Evolutionary conservation across 208 protist species (phyloP), one percentile per base, ranked within the genome.

Genomic region (Wallacemonas sp.): DNA sequence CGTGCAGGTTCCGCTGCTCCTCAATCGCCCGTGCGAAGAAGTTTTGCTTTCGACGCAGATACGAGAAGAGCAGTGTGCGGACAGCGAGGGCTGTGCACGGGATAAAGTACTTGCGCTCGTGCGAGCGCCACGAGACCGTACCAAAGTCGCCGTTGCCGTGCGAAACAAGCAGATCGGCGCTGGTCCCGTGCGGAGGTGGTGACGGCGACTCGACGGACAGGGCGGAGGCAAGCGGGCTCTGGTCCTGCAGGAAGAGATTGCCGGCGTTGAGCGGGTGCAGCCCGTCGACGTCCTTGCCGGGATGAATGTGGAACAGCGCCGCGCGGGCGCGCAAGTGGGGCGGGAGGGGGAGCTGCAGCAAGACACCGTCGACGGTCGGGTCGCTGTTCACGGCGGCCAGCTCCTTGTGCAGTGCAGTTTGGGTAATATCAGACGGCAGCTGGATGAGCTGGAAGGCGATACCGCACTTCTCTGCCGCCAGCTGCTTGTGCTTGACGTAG

Each of bases 261-360:
- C 96, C 96, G 16, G 96, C 84, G 71, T 98, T 98, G 2, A 90
- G 56, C 19, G 94, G 87, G 60, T 95, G 83, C 36, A 98, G 96
- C 4, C 94, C 96, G 68, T 98, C 96, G 38, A 98, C 93, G 61
- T 97, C 95, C 67, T 96, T 97, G 29, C 65, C 54, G 5, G 78
- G 80, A 64, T 78, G 68, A 27, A 97, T 89, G 56, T 81, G 70
- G 19, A 83, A 78, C 11, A 95, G 64, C 5, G 78, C 80, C 0
- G 65, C 65, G 16, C 79, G 65, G 16, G 94, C 91, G 60, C 96
- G 74, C 16, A 98, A 85, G 61, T 98, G 94, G 2, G 65, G 63
- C 2, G 96, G 97, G 24, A 99, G 79, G 2, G 96, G 97, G 36
- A 99, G 81, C 81, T 98, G 98, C 17, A 98, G 84, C 9, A 98